Evolutionary conservation across 2,329 filamentous ascomycete genomes (phyloP).

Genomic region (Monilinia fructigena): DNA sequence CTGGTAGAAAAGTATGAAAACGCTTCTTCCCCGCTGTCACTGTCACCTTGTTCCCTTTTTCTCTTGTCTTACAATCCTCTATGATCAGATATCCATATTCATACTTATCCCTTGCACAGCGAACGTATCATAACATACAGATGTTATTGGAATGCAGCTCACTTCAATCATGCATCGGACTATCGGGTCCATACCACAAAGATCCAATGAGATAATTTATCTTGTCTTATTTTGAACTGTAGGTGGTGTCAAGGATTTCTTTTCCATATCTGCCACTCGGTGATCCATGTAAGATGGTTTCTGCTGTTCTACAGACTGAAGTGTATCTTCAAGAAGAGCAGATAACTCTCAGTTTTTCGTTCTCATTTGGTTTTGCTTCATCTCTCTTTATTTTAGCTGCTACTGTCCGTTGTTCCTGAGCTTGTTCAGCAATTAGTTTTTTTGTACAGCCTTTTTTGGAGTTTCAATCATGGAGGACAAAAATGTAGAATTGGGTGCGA

Average conservation of each 20-base stretch:
- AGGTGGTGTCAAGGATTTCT: slow-evolving; percentile 11
- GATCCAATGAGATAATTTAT: slow-evolving; percentile 14
- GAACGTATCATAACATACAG: slow-evolving; percentile 14
- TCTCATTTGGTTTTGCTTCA: slow-evolving; percentile 3
- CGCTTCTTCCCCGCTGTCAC: not conserved
- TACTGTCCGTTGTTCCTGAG: not conserved
- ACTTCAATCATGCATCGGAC: not conserved
- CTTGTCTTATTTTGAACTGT: not conserved
- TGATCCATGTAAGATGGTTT: slow-evolving; percentile 11
- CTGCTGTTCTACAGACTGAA: not conserved
- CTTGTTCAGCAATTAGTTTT: not conserved
- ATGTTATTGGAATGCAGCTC: slow-evolving; percentile 4
- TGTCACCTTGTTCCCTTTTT: not conserved
- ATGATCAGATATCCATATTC: not conserved
- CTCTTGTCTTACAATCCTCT: not conserved
- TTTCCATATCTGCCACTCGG: slow-evolving; percentile 13
- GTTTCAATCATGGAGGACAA: slow-evolving; percentile 29
- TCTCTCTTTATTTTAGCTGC: slow-evolving; percentile 4
- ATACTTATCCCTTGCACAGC: slow-evolving; percentile 8
- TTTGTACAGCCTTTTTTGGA: not conserved
- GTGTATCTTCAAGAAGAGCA: slow-evolving; percentile 15
- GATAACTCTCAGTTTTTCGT: slow-evolving; percentile 7
- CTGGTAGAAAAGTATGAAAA: not conserved
- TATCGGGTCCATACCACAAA: not conserved
- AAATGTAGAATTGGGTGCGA: slow-evolving; percentile 12